Conservation (phyloP, 441 rosid species). For the Heliophila coronopifolia region DNA sequence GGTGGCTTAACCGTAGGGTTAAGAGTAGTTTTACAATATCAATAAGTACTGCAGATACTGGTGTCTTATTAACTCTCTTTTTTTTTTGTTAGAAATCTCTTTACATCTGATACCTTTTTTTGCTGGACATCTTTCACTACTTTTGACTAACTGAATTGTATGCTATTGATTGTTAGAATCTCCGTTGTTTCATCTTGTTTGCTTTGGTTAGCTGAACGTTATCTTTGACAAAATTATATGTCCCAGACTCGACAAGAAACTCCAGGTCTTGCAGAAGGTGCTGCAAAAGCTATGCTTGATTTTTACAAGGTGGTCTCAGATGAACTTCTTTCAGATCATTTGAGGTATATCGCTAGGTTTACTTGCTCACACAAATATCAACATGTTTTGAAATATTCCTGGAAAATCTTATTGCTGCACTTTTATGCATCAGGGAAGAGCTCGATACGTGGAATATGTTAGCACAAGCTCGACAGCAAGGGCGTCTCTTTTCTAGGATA, state of each 20-base stretch:
- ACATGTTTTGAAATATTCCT: constrained; percentile 4
- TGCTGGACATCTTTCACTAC: constrained; percentile 19
- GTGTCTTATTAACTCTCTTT: neutral
- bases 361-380: neutral
- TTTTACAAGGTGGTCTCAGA: constrained; percentile 87
- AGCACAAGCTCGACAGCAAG: constrained; percentile 78
- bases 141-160: neutral
- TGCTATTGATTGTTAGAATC: constrained; percentile 18
- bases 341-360: constrained; percentile 50
- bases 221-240: constrained; percentile 19
- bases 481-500: constrained; percentile 78
- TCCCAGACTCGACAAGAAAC: constrained; percentile 68
- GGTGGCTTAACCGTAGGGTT: neutral
- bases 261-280: constrained; percentile 77
- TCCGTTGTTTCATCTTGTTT: constrained; percentile 18
- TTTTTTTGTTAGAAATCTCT: constrained; percentile 9
- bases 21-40: neutral
- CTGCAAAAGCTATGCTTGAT: constrained; percentile 77
- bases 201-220: constrained; percentile 16
- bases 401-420: constrained; percentile 11
- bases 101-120: constrained; percentile 4
- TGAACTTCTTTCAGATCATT: constrained; percentile 71
- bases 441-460: constrained; percentile 95
- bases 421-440: constrained; percentile 63
- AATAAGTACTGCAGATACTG: neutral